Evolutionary conservation across 139 green algal species (phyloP), one percentile per base, ranked within the genome.

Genomic region (Chlamydomonas sp.): DNA sequence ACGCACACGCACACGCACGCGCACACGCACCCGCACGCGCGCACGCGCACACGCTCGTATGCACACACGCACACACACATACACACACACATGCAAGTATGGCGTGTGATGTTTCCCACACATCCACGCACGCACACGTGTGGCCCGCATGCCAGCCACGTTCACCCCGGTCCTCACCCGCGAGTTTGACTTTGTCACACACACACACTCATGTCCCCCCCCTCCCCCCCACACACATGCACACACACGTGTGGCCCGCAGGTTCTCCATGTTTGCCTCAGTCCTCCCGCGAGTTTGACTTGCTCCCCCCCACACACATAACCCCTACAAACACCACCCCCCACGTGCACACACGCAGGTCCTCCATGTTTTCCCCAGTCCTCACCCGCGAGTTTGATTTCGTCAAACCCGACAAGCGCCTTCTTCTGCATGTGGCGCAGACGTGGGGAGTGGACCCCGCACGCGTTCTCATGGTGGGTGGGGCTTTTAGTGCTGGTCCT

Each of bases 221-320:
- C 13, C 20, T 54, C n/a, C n/a, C n/a, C n/a, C n/a, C n/a, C n/a
- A n/a, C n/a, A n/a, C n/a, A n/a, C n/a, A n/a, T n/a, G n/a, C n/a
- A n/a, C n/a, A n/a, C n/a, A n/a, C n/a, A n/a, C n/a, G n/a, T n/a
- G n/a, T n/a, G n/a, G n/a, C n/a, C n/a, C n/a, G n/a, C n/a, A n/a
- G n/a, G n/a, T 20, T 67, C 43, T n/a, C 2, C 3, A 57, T 81
- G 16, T 90, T 91, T 67, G 72, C 75, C 28, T 71, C 77, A 29
- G 58, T 90, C 37, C 76, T 89, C 10, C 0, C 73, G 86, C 3
- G 79, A 92, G 71, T 84, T 86, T 69, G 36, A 28, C 1, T 86
- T 76, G 34, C 83, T 92, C 26, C 90, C 90, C 71, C 86, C 86
- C 0, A n/a, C n/a, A n/a, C n/a, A n/a, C n/a, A n/a, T n/a, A n/a